These are phyloP conservation scores for Naganishia sp. DNA, from an alignment of 1,284 basidiomycete genomes.

Conservation along the genomic window DNA sequence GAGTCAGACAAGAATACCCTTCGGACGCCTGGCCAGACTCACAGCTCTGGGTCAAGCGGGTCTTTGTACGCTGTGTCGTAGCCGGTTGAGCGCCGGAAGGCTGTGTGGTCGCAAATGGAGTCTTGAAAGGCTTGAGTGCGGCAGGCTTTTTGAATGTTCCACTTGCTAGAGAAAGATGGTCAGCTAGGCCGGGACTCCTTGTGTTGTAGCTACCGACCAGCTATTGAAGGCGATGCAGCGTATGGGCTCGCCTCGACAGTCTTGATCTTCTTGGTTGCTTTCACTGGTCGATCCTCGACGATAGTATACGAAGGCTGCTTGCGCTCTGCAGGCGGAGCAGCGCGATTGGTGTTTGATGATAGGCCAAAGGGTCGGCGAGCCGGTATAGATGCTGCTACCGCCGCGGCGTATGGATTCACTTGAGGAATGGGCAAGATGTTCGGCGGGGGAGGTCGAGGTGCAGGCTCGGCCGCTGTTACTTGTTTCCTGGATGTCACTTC, in stretches of 20 bases:
- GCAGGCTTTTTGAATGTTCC: slow-evolving; percentile 7
- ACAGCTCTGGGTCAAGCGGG: slow-evolving; percentile 26
- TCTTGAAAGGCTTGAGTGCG: slow-evolving; percentile 59
- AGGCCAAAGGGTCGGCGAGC: slow-evolving; percentile 10
- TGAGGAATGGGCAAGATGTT: slow-evolving; percentile 13
- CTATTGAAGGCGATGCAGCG: slow-evolving; percentile 2
- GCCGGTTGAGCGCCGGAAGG: background rate
- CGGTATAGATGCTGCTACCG: slow-evolving; percentile 1
- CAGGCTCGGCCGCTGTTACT: background rate
- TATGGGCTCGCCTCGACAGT: slow-evolving; percentile 21
- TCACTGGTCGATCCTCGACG: slow-evolving; percentile 14
- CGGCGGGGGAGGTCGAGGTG: background rate
- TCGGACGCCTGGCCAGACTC: background rate
- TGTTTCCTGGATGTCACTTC: background rate
- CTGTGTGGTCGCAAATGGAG: slow-evolving; percentile 56
- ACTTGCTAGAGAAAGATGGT: background rate
- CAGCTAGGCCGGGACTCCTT: background rate
- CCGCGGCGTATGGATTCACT: slow-evolving; percentile 23
- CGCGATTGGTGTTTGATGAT: slow-evolving; percentile 11
- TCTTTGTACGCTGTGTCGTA: background rate
- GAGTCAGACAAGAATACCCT: background rate
- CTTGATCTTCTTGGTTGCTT: slow-evolving; percentile 24
- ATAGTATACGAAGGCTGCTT: slow-evolving; percentile 5
- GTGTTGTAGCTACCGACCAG: background rate
- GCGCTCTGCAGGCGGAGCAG: background rate